phyloP scores from a whole-genome alignment of 2,329 filamentous ascomycete species.

The Fusarium domesticum region DNA sequence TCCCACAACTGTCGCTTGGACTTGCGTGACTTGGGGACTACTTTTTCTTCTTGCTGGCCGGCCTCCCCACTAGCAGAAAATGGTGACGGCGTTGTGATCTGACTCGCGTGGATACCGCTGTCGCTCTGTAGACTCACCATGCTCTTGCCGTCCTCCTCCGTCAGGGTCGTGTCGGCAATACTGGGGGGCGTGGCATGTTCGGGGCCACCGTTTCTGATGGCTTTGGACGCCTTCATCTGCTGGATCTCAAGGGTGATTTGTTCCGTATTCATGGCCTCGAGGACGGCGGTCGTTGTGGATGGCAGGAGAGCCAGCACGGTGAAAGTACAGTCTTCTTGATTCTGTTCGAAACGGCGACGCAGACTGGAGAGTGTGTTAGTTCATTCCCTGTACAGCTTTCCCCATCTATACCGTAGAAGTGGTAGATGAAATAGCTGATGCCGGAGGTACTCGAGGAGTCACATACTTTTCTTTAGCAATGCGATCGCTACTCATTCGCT shows the following conservation, averaged over 20 bases:
- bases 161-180: constrained; percentile 67
- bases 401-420: not conserved
- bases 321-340: constrained; percentile 97
- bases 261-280: constrained; percentile 86
- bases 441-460: too few species aligned
- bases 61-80: constrained; percentile 41
- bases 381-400: not conserved
- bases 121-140: constrained; percentile 74
- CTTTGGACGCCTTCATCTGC: constrained; percentile 76
- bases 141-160: constrained; percentile 80
- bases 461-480: constrained; percentile 94
- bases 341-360: constrained; percentile 94
- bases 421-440: too few species aligned
- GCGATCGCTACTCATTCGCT: constrained; percentile 94
- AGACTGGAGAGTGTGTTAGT: constrained; percentile 55
- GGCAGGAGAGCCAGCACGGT: constrained; percentile 95
- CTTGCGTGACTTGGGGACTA: constrained; percentile 55
- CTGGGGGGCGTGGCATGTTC: constrained; percentile 55
- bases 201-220: constrained; percentile 54
- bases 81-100: constrained; percentile 58
- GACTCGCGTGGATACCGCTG: constrained; percentile 79
- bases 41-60: constrained; percentile 38
- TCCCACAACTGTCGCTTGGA: constrained; percentile 95
- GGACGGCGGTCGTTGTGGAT: constrained; percentile 83
- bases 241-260: constrained; percentile 91